phyloP scores from a whole-genome alignment of 352 stramenopile genomes.

The Pythium folliculosum region DNA sequence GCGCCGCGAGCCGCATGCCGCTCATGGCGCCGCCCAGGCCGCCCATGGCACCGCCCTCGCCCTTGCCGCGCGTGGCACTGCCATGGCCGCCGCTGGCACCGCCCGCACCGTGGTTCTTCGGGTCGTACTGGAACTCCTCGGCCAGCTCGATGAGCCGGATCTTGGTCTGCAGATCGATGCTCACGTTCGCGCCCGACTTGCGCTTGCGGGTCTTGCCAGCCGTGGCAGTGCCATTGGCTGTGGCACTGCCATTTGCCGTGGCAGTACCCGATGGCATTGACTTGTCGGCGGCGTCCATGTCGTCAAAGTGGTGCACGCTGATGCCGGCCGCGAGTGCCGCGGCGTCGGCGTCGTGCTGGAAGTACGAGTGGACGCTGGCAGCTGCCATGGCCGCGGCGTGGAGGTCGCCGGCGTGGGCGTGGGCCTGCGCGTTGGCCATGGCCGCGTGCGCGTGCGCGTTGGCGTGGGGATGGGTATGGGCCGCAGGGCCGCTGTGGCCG shows the following conservation, averaged over 20 bases:
- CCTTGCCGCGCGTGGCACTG: background rate
- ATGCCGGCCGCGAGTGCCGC: slow-evolving; percentile 10
- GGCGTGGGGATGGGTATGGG: background rate
- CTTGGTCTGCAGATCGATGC: slow-evolving; percentile 83
- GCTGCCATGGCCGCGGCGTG: slow-evolving; percentile 10
- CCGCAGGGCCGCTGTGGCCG: slow-evolving; percentile 2
- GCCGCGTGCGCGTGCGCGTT: background rate
- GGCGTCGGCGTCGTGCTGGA: slow-evolving; percentile 16
- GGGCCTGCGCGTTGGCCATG: background rate
- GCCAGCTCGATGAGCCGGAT: slow-evolving; percentile 83
- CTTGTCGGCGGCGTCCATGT: slow-evolving; percentile 16
- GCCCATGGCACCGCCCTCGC: background rate
- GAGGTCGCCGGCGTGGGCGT: slow-evolving; percentile 1
- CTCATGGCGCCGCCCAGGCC: slow-evolving; percentile 51
- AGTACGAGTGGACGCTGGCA: slow-evolving; percentile 22
- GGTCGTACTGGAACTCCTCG: slow-evolving; percentile 82
- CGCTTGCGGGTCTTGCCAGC: slow-evolving; percentile 37
- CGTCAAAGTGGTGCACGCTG: slow-evolving; percentile 20
- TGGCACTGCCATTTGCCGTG: background rate
- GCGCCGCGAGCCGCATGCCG: slow-evolving; percentile 67
- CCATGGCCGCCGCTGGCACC: background rate
- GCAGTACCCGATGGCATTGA: background rate
- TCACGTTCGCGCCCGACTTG: slow-evolving; percentile 61
- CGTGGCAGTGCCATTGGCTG: background rate
- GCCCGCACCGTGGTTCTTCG: slow-evolving; percentile 39